Percentiles rank a stretch among this genome's conserved stretches.
Conservation (phyloP, 2,329 filamentous ascomycete species). For the Aspergillus sp. region DNA sequence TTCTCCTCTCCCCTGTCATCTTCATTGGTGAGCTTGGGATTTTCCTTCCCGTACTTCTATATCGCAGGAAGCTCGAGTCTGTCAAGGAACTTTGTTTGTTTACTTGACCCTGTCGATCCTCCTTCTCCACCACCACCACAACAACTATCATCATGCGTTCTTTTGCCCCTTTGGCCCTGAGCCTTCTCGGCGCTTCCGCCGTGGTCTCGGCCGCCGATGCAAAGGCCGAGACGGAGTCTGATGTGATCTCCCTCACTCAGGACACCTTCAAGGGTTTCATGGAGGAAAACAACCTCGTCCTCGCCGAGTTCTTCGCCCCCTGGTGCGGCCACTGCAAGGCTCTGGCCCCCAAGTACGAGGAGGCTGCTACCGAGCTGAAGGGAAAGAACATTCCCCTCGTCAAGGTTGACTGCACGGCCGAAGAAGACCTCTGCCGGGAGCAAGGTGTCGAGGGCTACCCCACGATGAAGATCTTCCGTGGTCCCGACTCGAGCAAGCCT, state of each 20-base stretch:
- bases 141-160: conserved; percentile 33
- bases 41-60: too few species aligned
- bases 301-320: conserved; percentile 96
- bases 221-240: conserved; percentile 51
- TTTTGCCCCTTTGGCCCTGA: conserved; percentile 37
- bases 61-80: too few species aligned
- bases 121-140: background rate
- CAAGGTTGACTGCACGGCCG: conserved; percentile 81
- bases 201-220: conserved; percentile 34
- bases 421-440: conserved; percentile 84
- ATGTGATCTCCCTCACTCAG: conserved; percentile 80
- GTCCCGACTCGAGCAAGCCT: conserved; percentile 72
- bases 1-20: conserved; percentile 1
- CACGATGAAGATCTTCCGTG: conserved; percentile 98
- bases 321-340: conserved; percentile 99
- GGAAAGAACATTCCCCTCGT: conserved; percentile 48
- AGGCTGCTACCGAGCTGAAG: conserved; percentile 48
- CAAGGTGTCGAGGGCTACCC: conserved; percentile 96
- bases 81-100: background rate
- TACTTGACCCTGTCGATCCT: background rate
- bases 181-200: conserved; percentile 38
- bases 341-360: conserved; percentile 61
- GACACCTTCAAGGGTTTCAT: conserved; percentile 87
- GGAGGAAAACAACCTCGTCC: conserved; percentile 78
- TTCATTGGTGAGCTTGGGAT: background rate